Conservation (phyloP, 2,329 filamentous ascomycete species). For the Apiospora hydei region DNA sequence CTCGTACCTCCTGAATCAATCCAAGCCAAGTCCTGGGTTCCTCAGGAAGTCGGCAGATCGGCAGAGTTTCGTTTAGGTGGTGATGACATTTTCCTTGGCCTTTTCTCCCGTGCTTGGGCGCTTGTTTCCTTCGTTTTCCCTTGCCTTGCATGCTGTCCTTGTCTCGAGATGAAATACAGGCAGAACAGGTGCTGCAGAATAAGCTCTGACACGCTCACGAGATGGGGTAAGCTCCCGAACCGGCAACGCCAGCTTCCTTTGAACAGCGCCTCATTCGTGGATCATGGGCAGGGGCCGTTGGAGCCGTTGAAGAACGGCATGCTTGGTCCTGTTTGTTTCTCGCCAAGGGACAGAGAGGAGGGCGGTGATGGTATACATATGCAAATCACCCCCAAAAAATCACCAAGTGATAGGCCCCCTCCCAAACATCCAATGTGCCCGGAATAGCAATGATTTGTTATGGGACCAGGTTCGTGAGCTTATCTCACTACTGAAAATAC, state of each 20-base stretch:
- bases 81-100: not conserved
- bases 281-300: not conserved
- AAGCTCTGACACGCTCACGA: slow-evolving; percentile 20
- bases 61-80: slow-evolving; percentile 1
- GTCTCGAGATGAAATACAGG: not conserved
- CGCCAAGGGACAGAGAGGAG: not conserved
- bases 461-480: not conserved
- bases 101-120: not conserved
- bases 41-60: not conserved
- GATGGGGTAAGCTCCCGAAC: slow-evolving; percentile 16
- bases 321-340: not conserved
- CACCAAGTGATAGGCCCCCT: not conserved
- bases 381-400: not conserved
- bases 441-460: not conserved
- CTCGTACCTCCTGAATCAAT: not conserved
- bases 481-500: not conserved
- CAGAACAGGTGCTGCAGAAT: too few species aligned
- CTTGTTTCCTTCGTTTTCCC: not conserved
- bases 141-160: not conserved
- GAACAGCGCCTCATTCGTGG: slow-evolving; percentile 12
- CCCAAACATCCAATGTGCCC: not conserved
- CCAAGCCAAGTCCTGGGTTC: slow-evolving; percentile 5
- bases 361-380: not conserved
- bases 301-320: not conserved
- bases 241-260: slow-evolving; percentile 12